Evolutionary conservation across 2,329 filamentous ascomycete genomes (phyloP).

Genomic region (Mycogone perniciosa): DNA sequence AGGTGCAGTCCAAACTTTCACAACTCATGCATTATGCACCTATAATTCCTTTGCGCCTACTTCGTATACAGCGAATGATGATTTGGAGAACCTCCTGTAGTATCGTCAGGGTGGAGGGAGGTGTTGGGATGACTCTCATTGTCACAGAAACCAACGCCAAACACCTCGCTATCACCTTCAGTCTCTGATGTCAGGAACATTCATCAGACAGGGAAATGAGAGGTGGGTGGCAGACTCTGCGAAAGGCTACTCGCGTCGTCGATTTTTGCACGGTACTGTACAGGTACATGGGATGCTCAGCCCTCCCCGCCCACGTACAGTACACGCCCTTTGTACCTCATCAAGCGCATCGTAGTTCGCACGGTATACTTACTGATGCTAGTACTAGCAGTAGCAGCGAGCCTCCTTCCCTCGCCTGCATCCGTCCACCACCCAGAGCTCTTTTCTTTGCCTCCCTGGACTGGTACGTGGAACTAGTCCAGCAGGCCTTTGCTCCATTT

Average conservation of each 20-base stretch:
- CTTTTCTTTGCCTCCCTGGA: conserved; percentile 4
- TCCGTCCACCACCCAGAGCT: background rate
- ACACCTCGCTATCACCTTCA: background rate
- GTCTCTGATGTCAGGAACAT: background rate
- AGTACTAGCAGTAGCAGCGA: background rate
- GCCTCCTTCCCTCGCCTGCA: conserved; percentile 1
- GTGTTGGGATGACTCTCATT: background rate
- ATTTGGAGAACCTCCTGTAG: background rate
- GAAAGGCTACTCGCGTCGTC: background rate
- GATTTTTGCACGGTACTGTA: conserved; percentile 31
- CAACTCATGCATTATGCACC: too few species aligned
- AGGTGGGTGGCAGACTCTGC: background rate
- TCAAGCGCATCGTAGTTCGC: conserved; percentile 16
- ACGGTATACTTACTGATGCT: conserved; percentile 30
- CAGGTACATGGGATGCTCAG: conserved; percentile 28
- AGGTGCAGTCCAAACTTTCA: too few species aligned
- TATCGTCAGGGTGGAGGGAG: background rate
- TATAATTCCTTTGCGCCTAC: background rate
- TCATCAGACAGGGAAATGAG: background rate
- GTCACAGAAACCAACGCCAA: background rate
- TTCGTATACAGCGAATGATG: background rate
- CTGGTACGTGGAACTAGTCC: background rate
- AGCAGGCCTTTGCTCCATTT: background rate
- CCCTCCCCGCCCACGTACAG: conserved; percentile 30
- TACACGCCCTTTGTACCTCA: conserved; percentile 29